A percentile compares a stretch with the other conserved stretches of the same genome.
Conservation (phyloP, 1,284 basidiomycete genomes). For the Tetrapyrgos nigripes region DNA sequence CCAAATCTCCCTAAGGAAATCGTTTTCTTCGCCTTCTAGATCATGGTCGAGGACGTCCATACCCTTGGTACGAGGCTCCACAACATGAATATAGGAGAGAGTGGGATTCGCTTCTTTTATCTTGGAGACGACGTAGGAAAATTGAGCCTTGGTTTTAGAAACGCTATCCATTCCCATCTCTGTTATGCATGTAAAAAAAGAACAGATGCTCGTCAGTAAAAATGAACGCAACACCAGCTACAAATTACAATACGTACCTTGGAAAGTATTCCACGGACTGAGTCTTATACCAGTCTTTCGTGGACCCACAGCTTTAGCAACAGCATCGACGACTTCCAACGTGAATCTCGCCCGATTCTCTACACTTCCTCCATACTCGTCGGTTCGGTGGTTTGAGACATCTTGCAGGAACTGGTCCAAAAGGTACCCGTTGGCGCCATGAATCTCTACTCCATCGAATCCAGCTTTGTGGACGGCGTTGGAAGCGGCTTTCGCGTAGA, state of each 20-base stretch:
- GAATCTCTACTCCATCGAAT: constrained; percentile 33
- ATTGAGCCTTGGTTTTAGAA: too few relatives aligned
- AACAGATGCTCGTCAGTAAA: too few relatives aligned
- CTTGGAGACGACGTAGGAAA: too few relatives aligned
- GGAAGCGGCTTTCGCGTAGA: too few relatives aligned
- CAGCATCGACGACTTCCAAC: too few relatives aligned
- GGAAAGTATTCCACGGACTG: too few relatives aligned
- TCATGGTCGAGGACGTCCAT: background rate
- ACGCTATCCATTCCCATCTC: too few relatives aligned
- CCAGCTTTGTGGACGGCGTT: too few relatives aligned
- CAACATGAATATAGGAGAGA: constrained; percentile 55
- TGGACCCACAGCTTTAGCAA: too few relatives aligned
- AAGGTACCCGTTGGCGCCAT: constrained; percentile 42
- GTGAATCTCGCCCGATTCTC: too few relatives aligned
- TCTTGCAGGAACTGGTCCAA: constrained; percentile 46
- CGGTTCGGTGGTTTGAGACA: constrained; percentile 50
- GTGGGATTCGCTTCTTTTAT: constrained; percentile 43
- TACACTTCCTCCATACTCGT: constrained; percentile 60
- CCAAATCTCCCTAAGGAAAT: constrained; percentile 38
- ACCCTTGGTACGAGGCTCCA: constrained; percentile 38
- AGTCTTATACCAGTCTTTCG: constrained; percentile 52
- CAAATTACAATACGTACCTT: constrained; percentile 46
- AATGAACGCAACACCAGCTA: too few relatives aligned
- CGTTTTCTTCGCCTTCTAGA: constrained; percentile 21
- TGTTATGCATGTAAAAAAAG: too few relatives aligned